phyloP scores from a whole-genome alignment of 192 early-diverging fungal species.

The Diversispora epigaea region DNA sequence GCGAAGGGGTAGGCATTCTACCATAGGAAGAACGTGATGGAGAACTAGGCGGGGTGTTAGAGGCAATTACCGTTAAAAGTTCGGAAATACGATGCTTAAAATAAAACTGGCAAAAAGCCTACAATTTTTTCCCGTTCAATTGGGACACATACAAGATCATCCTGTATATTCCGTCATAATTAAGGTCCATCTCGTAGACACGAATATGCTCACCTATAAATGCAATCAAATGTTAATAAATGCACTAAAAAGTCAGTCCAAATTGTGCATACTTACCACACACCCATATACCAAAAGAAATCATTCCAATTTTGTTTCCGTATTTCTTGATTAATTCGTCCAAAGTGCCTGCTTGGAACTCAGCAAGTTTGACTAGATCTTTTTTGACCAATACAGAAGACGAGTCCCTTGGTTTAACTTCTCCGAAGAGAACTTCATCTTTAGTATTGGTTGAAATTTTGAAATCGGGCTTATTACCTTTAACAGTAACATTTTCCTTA shows the following conservation, averaged over 20 bases:
- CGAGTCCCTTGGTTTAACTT: slow-evolving; percentile 21
- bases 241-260: slow-evolving; percentile 20
- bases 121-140: neutral
- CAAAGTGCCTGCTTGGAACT: slow-evolving; percentile 9
- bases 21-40: slow-evolving; percentile 25
- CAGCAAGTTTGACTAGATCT: slow-evolving; percentile 3
- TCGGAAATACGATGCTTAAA: slow-evolving; percentile 22
- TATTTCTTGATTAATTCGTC: slow-evolving; percentile 14
- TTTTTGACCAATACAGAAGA: slow-evolving; percentile 25
- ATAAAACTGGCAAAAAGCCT: slow-evolving; percentile 17
- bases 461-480: slow-evolving; percentile 23
- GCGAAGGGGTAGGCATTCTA: too few species aligned
- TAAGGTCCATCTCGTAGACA: slow-evolving; percentile 13
- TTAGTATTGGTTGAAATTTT: slow-evolving; percentile 3
- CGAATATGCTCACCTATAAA: slow-evolving; percentile 4
- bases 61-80: slow-evolving; percentile 11
- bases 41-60: slow-evolving; percentile 19
- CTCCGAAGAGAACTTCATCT: slow-evolving; percentile 14
- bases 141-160: slow-evolving; percentile 4
- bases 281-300: slow-evolving; percentile 21
- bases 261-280: slow-evolving; percentile 15
- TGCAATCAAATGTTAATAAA: slow-evolving; percentile 13
- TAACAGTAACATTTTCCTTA: slow-evolving; percentile 15
- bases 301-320: neutral
- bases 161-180: slow-evolving; percentile 20